Conservation (phyloP, 352 stramenopile genomes). For the Saprolegnia parasitica region DNA sequence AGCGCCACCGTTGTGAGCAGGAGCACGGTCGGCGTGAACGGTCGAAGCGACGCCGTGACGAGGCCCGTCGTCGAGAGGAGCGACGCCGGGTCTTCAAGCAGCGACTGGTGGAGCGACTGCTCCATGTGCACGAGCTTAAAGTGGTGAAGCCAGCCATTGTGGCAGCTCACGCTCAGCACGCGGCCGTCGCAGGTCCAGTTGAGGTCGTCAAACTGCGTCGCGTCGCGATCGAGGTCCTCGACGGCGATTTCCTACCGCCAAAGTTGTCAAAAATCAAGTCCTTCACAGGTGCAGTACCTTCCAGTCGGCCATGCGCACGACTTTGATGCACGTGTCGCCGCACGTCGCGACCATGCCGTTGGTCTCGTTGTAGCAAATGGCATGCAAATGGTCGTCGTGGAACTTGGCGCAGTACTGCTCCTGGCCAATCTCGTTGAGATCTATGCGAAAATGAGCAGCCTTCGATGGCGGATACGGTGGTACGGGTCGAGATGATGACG, state of each 20-base stretch:
- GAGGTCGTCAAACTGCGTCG: conserved; percentile 55
- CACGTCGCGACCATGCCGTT: conserved; percentile 82
- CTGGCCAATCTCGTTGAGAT: conserved; percentile 84
- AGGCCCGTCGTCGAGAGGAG: conserved; percentile 57
- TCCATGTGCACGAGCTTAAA: conserved; percentile 77
- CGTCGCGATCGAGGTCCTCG: conserved; percentile 64
- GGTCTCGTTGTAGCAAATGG: conserved; percentile 78
- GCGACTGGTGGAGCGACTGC: conserved; percentile 41
- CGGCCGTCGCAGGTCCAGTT: conserved; percentile 86
- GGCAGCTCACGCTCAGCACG: conserved; percentile 84
- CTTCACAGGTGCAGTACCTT: conserved; percentile 40
- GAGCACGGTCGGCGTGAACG: conserved; percentile 51
- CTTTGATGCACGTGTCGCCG: conserved; percentile 85
- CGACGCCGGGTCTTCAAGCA: conserved; percentile 57
- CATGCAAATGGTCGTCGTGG: conserved; percentile 64
- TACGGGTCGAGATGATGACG: conserved; percentile 84
- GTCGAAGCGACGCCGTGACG: conserved; percentile 53
- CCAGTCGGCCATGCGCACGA: conserved; percentile 89
- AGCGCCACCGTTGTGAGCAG: conserved; percentile 45
- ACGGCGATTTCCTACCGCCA: conserved; percentile 50
- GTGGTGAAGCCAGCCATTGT: conserved; percentile 84
- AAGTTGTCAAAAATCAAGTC: not conserved
- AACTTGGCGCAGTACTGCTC: conserved; percentile 85
- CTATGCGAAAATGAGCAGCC: conserved; percentile 5
- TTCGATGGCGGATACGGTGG: not conserved